Base-by-base conservation (phyloP, 106 monocot genomes). In the Dendrobium officinale region DNA sequence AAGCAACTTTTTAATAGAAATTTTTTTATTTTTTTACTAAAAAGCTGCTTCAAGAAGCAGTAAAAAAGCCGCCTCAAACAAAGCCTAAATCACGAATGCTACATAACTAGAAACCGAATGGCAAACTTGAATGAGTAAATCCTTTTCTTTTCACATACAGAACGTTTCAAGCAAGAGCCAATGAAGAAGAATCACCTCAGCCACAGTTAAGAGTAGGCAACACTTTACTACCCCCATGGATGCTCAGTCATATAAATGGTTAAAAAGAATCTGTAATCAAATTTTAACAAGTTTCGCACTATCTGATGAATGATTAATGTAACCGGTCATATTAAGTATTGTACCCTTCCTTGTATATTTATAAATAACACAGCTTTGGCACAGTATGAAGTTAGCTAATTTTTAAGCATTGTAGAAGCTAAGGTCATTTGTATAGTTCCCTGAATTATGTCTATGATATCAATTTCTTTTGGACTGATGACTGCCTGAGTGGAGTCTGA, bases 211-310 rank as follows among this genome's bases (percentile, higher is more conserved):
- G 77, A 19, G n/a, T 77, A 17, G 77, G 86, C 67, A 74, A 17
- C 78, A 74, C 27, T 73, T 13, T 79, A 55, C 55, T 89, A 41
- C 83, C 81, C 1, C 83, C 84, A 11, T 86, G 84, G 86, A 89
- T 89, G 89, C 54, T 84, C 19, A 78, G 75, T 41, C 86, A 84
- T 49, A 58, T 86, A 22, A 81, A 75, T 51, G 70, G 77, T 8
- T 83, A 79, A 29, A 27, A 37, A 29, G 15, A 4, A 72, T 16
- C 29, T 72, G 72, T 16, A 72, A 72, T 72, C 15, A 15, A 72
- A 40, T 40, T 72, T 72, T 72, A 33, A 72, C 72, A 0, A 37
- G 37, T 17, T 72, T 40, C 40, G 16, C 15, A 24, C 16, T 37
- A 40, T 40, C 67, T 8, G 33, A 16, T 37, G 40, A 15, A 40